Percentiles rank a stretch among this genome's conserved stretches.
These are phyloP conservation scores for Gypsophila paniculata DNA, from an alignment of 179 eudicot species.

Conservation along the genomic window DNA sequence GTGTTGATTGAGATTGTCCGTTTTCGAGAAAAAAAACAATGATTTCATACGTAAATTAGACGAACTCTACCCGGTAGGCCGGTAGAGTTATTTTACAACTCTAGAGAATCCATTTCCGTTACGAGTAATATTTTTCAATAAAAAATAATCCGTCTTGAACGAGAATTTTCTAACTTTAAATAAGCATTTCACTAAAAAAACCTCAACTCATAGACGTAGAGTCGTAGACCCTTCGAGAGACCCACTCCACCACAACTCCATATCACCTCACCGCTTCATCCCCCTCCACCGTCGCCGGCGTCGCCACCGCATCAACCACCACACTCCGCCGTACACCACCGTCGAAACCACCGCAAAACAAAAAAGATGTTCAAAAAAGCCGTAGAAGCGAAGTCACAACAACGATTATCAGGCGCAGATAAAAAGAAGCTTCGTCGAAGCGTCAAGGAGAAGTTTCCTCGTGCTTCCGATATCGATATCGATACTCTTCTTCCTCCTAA, in stretches of 20 bases:
- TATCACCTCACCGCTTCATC: not conserved
- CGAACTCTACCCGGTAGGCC: too few species aligned
- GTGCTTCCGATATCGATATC: slow-evolving; percentile 57
- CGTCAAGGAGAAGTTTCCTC: slow-evolving; percentile 57
- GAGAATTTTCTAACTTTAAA: too few species aligned
- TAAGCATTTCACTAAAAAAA: too few species aligned
- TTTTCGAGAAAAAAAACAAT: too few species aligned
- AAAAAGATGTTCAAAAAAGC: slow-evolving; percentile 72
- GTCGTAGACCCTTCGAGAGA: not conserved
- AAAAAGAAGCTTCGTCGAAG: slow-evolving; percentile 70
- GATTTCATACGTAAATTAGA: too few species aligned
- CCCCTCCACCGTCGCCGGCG: not conserved
- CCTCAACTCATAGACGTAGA: not conserved
- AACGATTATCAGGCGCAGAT: slow-evolving; percentile 89
- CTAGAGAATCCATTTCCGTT: too few species aligned
- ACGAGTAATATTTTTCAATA: too few species aligned
- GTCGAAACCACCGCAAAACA: too few species aligned
- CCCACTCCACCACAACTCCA: not conserved
- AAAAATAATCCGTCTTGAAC: too few species aligned
- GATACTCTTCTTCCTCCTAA: slow-evolving; percentile 75
- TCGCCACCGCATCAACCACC: not conserved
- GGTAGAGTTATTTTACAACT: too few species aligned
- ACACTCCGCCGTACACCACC: not conserved
- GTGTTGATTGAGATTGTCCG: too few species aligned
- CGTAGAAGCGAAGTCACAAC: slow-evolving; percentile 66